Percentiles rank a stretch among this genome's conserved stretches.
phyloP scores from a whole-genome alignment of 495 filamentous ascomycete species.

The Trichoderma asperelloides region DNA sequence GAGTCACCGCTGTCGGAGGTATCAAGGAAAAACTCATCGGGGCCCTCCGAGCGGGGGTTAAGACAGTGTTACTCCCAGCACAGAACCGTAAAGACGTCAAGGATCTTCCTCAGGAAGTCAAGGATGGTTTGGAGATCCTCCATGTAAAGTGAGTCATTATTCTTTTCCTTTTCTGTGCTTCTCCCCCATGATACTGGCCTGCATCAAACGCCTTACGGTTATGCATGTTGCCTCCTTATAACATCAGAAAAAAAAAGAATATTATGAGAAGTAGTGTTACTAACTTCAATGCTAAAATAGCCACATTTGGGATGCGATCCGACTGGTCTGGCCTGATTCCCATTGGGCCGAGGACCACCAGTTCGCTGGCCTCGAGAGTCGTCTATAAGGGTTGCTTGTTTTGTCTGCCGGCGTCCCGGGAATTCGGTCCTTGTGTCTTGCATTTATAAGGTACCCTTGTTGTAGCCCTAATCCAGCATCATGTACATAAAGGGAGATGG shows the following conservation, averaged over 20 bases:
- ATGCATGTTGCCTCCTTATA: not conserved
- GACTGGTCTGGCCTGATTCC: slow-evolving; percentile 73
- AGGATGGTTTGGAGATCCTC: slow-evolving; percentile 76
- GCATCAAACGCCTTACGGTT: not conserved
- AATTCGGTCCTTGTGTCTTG: not conserved
- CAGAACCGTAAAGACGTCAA: slow-evolving; percentile 89
- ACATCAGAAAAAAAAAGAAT: not conserved
- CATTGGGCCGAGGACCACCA: slow-evolving; percentile 68
- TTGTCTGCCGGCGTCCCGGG: not conserved
- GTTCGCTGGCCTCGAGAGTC: slow-evolving; percentile 24
- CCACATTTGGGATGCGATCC: slow-evolving; percentile 84
- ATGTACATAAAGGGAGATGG: not conserved
- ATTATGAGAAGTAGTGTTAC: slow-evolving; percentile 5
- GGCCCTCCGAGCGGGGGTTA: slow-evolving; percentile 85
- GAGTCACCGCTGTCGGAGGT: slow-evolving; percentile 81
- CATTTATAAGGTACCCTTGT: not conserved
- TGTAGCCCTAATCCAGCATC: not conserved
- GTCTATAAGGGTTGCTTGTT: slow-evolving; percentile 18
- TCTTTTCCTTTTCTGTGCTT: not conserved
- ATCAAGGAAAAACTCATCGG: slow-evolving; percentile 99
- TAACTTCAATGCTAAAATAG: slow-evolving; percentile 31
- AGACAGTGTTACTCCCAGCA: slow-evolving; percentile 81
- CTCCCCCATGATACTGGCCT: not conserved
- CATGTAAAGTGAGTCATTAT: slow-evolving; percentile 61
- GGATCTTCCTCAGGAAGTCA: slow-evolving; percentile 87